These are phyloP conservation scores for Cystoderma amianthinum DNA, from an alignment of 768 basidiomycete species.

Conservation along the genomic window DNA sequence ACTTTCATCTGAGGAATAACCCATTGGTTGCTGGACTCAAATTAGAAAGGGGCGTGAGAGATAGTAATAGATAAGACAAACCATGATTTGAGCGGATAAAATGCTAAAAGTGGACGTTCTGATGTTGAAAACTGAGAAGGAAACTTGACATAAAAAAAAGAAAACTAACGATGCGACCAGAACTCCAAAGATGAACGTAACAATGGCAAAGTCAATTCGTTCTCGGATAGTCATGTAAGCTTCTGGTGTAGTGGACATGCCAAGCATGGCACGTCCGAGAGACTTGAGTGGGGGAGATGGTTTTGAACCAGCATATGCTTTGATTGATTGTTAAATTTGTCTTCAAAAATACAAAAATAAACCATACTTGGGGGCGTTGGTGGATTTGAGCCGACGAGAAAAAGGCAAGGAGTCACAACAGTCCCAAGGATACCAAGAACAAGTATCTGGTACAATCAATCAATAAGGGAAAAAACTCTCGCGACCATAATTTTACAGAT, in stretches of 20 bases:
- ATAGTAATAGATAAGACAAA: slow-evolving; percentile 21
- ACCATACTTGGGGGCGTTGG: slow-evolving; percentile 73
- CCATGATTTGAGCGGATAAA: slow-evolving; percentile 63
- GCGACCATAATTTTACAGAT: slow-evolving; percentile 34
- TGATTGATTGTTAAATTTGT: slow-evolving; percentile 5
- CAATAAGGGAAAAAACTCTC: too few relatives aligned
- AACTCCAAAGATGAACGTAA: slow-evolving; percentile 54
- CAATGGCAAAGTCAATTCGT: slow-evolving; percentile 62
- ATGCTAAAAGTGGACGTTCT: slow-evolving; percentile 62
- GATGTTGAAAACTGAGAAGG: slow-evolving; percentile 1
- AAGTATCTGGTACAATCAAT: slow-evolving; percentile 46
- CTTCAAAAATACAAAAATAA: background rate
- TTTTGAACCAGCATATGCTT: slow-evolving; percentile 66
- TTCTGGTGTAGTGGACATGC: slow-evolving; percentile 29
- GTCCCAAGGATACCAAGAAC: slow-evolving; percentile 68
- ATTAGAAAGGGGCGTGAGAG: background rate
- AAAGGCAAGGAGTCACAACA: slow-evolving; percentile 46
- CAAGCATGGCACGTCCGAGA: slow-evolving; percentile 49
- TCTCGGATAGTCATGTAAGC: slow-evolving; percentile 58
- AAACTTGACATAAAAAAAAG: background rate
- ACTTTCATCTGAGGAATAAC: slow-evolving; percentile 59
- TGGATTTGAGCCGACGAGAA: slow-evolving; percentile 55
- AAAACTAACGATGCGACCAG: slow-evolving; percentile 54
- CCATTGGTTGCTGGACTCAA: slow-evolving; percentile 50
- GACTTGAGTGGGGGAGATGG: slow-evolving; percentile 44